A percentile compares a stretch with the other conserved stretches of the same genome.
Evolutionary conservation across 169 alveolate genomes (phyloP).

Genomic region (Plasmodium relictum): DNA sequence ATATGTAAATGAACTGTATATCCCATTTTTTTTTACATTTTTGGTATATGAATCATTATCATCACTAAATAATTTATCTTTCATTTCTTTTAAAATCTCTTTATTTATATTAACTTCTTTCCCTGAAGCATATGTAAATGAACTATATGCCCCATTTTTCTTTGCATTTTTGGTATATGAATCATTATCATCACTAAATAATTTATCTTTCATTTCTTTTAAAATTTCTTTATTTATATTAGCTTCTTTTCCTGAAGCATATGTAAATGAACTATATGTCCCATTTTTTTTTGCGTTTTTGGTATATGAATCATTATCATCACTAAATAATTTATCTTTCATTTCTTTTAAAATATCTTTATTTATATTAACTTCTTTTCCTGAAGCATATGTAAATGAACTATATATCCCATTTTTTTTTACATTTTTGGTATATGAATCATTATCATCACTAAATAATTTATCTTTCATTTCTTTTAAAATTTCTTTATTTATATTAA

Average conservation of each 20-base stretch:
- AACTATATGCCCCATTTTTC: not conserved
- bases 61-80: slow-evolving; percentile 16
- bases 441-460: slow-evolving; percentile 20
- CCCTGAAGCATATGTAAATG: slow-evolving; percentile 53
- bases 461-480: slow-evolving; percentile 15
- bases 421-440: not conserved
- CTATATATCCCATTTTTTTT: not conserved
- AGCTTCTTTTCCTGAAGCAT: slow-evolving; percentile 66
- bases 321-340: no score
- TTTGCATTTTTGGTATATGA: not conserved
- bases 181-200: slow-evolving; percentile 51
- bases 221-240: slow-evolving; percentile 44
- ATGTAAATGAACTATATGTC: slow-evolving; percentile 17
- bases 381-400: slow-evolving; percentile 33
- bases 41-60: slow-evolving; percentile 2
- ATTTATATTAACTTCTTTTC: slow-evolving; percentile 17
- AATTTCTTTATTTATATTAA: slow-evolving; percentile 8
- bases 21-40: not conserved
- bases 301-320: not conserved
- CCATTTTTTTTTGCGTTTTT: not conserved
- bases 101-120: slow-evolving; percentile 30
- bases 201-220: slow-evolving; percentile 24
- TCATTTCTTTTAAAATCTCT: slow-evolving; percentile 28
- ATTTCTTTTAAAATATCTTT: no score
- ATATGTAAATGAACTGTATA: slow-evolving; percentile 7